phyloP scores from a whole-genome alignment of 306 rosid species.

The Datisca glomerata region DNA sequence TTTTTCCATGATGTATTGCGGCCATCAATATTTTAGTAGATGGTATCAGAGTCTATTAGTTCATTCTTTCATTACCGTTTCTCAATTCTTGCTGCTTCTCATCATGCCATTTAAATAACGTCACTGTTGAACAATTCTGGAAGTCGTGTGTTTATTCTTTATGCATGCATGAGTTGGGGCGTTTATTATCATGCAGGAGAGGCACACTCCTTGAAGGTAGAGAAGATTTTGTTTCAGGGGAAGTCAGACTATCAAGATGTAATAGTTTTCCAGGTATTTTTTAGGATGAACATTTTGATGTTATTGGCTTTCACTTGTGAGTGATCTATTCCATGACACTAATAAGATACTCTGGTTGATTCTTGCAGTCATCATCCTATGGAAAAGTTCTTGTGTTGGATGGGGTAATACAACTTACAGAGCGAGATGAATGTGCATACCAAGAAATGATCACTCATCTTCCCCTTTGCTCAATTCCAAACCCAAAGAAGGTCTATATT shows the following conservation, averaged over 20 bases:
- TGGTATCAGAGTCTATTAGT: too few species aligned
- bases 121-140: too few species aligned
- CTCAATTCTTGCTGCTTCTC: too few species aligned
- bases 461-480: constrained; percentile 88
- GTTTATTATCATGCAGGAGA: constrained; percentile 49
- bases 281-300: constrained; percentile 2
- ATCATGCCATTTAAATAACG: too few species aligned
- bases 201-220: constrained; percentile 97
- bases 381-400: constrained; percentile 96
- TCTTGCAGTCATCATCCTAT: constrained; percentile 75
- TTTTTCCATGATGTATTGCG: too few species aligned
- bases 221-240: constrained; percentile 73
- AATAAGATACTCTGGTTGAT: constrained; percentile 6
- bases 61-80: too few species aligned
- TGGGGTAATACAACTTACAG: constrained; percentile 97
- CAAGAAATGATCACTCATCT: constrained; percentile 98
- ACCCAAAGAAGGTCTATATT: constrained; percentile 62
- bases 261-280: constrained; percentile 81
- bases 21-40: too few species aligned
- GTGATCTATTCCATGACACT: constrained; percentile 1
- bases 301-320: constrained; percentile 3
- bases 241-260: constrained; percentile 91
- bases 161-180: too few species aligned
- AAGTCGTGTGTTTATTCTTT: too few species aligned
- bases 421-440: constrained; percentile 98